Conservation (phyloP, 352 stramenopile species). For the Pythium aristosporum region DNA sequence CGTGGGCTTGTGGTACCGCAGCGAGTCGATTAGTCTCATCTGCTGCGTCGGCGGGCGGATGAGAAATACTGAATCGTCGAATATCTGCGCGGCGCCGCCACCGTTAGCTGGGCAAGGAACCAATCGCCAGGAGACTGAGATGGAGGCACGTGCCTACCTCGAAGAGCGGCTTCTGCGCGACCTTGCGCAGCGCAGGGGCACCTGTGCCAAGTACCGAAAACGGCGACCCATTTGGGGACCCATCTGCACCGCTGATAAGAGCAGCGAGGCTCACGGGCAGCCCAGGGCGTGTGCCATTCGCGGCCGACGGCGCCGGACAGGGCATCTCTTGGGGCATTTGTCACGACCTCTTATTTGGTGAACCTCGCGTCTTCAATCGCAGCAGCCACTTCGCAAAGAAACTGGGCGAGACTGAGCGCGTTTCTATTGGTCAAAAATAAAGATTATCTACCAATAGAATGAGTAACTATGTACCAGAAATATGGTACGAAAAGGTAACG, state of each 20-base stretch:
- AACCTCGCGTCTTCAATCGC: conserved; percentile 22
- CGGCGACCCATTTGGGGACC: not conserved
- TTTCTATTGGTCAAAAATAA: conserved; percentile 12
- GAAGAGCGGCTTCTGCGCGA: conserved; percentile 71
- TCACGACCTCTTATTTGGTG: not conserved
- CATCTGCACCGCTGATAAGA: not conserved
- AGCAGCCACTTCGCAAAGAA: conserved; percentile 11
- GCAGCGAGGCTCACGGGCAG: conserved; percentile 18
- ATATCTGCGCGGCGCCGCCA: conserved; percentile 40
- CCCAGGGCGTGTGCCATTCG: conserved; percentile 6
- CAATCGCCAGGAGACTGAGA: not conserved
- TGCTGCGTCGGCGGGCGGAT: conserved; percentile 76
- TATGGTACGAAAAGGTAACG: conserved; percentile 10
- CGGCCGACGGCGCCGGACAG: conserved; percentile 9
- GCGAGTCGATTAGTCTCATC: conserved; percentile 77
- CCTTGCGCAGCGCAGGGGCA: conserved; percentile 51
- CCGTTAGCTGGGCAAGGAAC: not conserved
- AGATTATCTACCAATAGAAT: not conserved
- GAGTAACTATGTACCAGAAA: not conserved
- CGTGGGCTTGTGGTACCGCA: conserved; percentile 88
- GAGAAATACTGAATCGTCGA: conserved; percentile 64
- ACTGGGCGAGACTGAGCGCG: not conserved
- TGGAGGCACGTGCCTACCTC: conserved; percentile 34
- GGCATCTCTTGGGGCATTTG: conserved; percentile 1
- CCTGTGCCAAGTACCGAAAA: conserved; percentile 20